Conservation (phyloP, 2,329 filamentous ascomycete genomes). For the Orbilia quercus region DNA sequence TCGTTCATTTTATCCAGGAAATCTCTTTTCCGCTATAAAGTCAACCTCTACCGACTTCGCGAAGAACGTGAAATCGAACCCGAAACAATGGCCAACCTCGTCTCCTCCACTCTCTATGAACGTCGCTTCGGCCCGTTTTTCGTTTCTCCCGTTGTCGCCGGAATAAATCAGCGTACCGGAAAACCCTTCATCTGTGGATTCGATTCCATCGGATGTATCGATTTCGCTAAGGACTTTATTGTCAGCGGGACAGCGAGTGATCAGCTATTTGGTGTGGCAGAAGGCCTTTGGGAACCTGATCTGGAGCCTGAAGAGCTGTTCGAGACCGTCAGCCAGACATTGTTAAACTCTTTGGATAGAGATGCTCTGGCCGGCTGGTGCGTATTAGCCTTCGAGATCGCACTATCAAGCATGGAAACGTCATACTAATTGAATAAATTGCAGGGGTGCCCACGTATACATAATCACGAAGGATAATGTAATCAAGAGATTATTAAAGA, state of each 20-base stretch:
- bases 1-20: constrained; percentile 37
- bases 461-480: constrained; percentile 99
- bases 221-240: constrained; percentile 99
- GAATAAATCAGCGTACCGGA: constrained; percentile 91
- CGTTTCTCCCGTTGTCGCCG: constrained; percentile 91
- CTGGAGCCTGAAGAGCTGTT: constrained; percentile 82
- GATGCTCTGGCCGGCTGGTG: constrained; percentile 94
- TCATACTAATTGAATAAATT: constrained; percentile 1
- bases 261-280: constrained; percentile 98
- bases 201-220: constrained; percentile 98
- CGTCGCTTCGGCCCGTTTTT: constrained; percentile 96
- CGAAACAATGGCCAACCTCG: constrained; percentile 94
- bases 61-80: constrained; percentile 97
- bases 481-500: constrained; percentile 97
- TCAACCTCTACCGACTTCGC: constrained; percentile 99
- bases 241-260: constrained; percentile 95
- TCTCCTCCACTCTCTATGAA: constrained; percentile 92
- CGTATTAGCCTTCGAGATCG: not conserved
- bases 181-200: constrained; percentile 99
- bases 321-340: constrained; percentile 95
- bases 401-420: not conserved
- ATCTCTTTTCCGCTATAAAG: constrained; percentile 98
- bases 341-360: constrained; percentile 94
- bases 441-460: constrained; percentile 88
- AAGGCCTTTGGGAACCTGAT: constrained; percentile 97